Evolutionary conservation across 768 basidiomycete genomes (phyloP).

Genomic region (Suillus sp.): DNA sequence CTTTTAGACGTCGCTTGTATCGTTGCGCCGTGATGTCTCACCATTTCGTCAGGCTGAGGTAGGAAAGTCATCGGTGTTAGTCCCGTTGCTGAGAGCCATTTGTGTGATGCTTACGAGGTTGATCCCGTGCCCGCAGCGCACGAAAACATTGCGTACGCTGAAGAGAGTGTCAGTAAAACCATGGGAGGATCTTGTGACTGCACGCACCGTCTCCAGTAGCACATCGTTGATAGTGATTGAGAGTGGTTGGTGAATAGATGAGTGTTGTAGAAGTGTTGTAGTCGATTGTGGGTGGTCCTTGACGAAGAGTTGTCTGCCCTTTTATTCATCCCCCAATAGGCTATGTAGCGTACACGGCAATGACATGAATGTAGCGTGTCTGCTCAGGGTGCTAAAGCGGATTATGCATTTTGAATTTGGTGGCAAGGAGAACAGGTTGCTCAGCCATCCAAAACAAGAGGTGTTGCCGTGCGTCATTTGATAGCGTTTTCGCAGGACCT

Average conservation of each 20-base stretch:
- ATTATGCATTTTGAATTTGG: constrained; percentile 25
- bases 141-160: constrained; percentile 51
- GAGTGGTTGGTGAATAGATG: constrained; percentile 14
- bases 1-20: constrained; percentile 13
- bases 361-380: constrained; percentile 19
- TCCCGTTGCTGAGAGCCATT: neutral
- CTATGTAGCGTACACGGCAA: constrained; percentile 30
- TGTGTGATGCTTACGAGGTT: constrained; percentile 39
- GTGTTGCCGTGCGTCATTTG: constrained; percentile 36
- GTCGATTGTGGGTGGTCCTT: constrained; percentile 16
- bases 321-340: constrained; percentile 25
- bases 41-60: constrained; percentile 41
- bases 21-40: constrained; percentile 11
- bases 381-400: constrained; percentile 21
- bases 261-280: constrained; percentile 13
- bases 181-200: neutral
- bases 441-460: constrained; percentile 29
- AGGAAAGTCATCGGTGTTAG: neutral
- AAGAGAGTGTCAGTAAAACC: constrained; percentile 4
- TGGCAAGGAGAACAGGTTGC: constrained; percentile 33
- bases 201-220: constrained; percentile 56
- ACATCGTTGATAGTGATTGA: constrained; percentile 40
- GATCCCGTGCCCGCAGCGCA: constrained; percentile 49
- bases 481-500: constrained; percentile 37
- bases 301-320: constrained; percentile 18